phyloP scores from a whole-genome alignment of 2,329 filamentous ascomycete genomes.

The Escovopsis sp. region DNA sequence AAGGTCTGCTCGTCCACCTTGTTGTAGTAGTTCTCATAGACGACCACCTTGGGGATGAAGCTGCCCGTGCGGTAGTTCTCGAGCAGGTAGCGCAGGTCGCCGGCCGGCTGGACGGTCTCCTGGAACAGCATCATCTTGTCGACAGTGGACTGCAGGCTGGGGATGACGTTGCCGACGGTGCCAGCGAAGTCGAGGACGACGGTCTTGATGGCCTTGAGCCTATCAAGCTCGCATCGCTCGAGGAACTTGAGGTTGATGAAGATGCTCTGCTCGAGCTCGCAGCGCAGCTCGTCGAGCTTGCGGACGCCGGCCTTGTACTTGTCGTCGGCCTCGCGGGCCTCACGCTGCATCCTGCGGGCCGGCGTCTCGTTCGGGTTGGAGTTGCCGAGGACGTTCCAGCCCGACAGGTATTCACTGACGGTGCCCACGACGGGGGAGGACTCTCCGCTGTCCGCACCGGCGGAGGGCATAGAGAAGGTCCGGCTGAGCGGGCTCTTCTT shows the following conservation, averaged over 20 bases:
- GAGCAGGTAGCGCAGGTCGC: conserved; percentile 81
- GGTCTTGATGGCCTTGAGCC: conserved; percentile 94
- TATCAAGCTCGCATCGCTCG: conserved; percentile 90
- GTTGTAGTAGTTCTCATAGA: conserved; percentile 99
- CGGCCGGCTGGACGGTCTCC: conserved; percentile 88
- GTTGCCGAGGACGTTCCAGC: conserved; percentile 79
- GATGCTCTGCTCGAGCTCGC: conserved; percentile 91
- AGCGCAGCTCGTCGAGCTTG: conserved; percentile 79
- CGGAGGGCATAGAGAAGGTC: conserved; percentile 56
- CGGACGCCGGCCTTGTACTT: conserved; percentile 78
- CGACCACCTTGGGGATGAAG: conserved; percentile 77
- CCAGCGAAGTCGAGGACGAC: conserved; percentile 96
- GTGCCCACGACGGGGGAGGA: conserved; percentile 72
- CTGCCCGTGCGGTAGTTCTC: conserved; percentile 95
- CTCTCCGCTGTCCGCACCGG: conserved; percentile 40
- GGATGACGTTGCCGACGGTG: conserved; percentile 94
- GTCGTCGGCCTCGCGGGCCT: conserved; percentile 81
- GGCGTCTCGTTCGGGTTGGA: conserved; percentile 88
- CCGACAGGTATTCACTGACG: conserved; percentile 76
- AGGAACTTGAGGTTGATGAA: conserved; percentile 87
- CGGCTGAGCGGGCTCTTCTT: conserved; percentile 62
- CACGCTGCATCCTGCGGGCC: conserved; percentile 68
- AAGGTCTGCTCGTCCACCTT: conserved; percentile 96
- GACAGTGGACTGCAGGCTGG: conserved; percentile 84
- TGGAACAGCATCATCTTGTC: conserved; percentile 99